phyloP scores from a whole-genome alignment of 495 filamentous ascomycete genomes.

The Parathielavia hyrcaniae region DNA sequence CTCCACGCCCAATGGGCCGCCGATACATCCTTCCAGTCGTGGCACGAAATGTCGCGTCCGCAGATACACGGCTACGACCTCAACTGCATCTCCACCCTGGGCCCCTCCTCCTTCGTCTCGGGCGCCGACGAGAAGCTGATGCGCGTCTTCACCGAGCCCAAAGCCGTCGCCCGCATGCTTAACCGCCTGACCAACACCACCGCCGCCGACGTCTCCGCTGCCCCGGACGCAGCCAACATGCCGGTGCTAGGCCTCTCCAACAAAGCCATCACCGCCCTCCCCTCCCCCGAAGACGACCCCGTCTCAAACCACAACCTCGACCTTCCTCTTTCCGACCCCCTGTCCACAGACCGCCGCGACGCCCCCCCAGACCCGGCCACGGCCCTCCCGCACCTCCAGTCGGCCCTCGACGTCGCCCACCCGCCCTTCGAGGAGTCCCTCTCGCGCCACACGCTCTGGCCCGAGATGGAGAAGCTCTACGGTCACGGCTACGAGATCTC shows the following conservation, averaged over 20 bases:
- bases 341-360: conserved; percentile 27
- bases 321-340: conserved; percentile 7
- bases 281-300: conserved; percentile 13
- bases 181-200: conserved; percentile 58
- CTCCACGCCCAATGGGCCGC: conserved; percentile 78
- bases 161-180: conserved; percentile 70
- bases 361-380: conserved; percentile 37
- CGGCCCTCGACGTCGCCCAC: conserved; percentile 47
- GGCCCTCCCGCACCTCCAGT: conserved; percentile 35
- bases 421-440: conserved; percentile 88
- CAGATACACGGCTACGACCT: conserved; percentile 98
- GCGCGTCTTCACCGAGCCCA: conserved; percentile 88
- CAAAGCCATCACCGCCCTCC: conserved; percentile 68
- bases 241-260: conserved; percentile 95
- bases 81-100: conserved; percentile 80
- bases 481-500: conserved; percentile 99
- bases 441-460: conserved; percentile 87
- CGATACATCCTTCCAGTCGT: conserved; percentile 35
- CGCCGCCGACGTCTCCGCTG: conserved; percentile 34
- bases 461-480: conserved; percentile 93
- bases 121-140: conserved; percentile 98
- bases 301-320: conserved; percentile 37
- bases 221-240: conserved; percentile 85
- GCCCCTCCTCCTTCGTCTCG: conserved; percentile 69
- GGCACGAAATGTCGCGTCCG: conserved; percentile 93